phyloP scores from a whole-genome alignment of 495 filamentous ascomycete species.

The Penicillium coffeae region DNA sequence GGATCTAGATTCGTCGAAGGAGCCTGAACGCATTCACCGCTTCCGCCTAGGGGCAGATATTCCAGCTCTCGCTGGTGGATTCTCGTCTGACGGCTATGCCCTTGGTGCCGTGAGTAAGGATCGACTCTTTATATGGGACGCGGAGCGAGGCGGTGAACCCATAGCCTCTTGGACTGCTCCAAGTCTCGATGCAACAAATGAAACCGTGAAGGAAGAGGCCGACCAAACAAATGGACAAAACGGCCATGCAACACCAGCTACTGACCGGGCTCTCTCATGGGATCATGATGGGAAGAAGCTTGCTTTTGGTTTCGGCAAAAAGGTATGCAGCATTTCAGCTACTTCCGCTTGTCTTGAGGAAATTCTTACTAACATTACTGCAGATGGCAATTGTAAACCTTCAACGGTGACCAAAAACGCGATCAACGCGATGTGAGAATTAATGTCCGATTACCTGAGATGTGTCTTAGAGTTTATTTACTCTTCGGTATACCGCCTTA shows the following conservation, averaged over 20 bases:
- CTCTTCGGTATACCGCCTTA: background rate
- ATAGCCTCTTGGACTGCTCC: conserved; percentile 58
- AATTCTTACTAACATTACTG: conserved; percentile 9
- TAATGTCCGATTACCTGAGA: background rate
- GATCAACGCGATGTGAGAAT: background rate
- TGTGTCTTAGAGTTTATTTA: background rate
- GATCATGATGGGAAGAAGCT: conserved; percentile 71
- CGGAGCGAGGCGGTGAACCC: conserved; percentile 61
- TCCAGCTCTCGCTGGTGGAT: conserved; percentile 59
- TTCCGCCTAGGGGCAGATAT: conserved; percentile 42
- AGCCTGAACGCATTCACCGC: conserved; percentile 52
- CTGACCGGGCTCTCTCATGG: conserved; percentile 63
- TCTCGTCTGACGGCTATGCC: conserved; percentile 69
- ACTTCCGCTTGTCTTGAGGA: background rate
- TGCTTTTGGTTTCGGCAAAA: conserved; percentile 65
- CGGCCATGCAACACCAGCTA: conserved; percentile 25
- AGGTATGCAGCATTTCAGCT: conserved; percentile 47
- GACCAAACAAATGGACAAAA: conserved; percentile 38
- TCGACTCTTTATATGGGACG: conserved; percentile 67
- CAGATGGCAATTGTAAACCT: conserved; percentile 46
- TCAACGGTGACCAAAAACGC: conserved; percentile 33
- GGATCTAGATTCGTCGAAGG: conserved; percentile 50
- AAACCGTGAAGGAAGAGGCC: conserved; percentile 17
- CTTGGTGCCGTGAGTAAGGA: conserved; percentile 65
- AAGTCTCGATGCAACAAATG: conserved; percentile 25